Evolutionary conservation across 805 yeast species (phyloP), one percentile per base, ranked within the genome.

Genomic region (Nakazawaea anatomiae): DNA sequence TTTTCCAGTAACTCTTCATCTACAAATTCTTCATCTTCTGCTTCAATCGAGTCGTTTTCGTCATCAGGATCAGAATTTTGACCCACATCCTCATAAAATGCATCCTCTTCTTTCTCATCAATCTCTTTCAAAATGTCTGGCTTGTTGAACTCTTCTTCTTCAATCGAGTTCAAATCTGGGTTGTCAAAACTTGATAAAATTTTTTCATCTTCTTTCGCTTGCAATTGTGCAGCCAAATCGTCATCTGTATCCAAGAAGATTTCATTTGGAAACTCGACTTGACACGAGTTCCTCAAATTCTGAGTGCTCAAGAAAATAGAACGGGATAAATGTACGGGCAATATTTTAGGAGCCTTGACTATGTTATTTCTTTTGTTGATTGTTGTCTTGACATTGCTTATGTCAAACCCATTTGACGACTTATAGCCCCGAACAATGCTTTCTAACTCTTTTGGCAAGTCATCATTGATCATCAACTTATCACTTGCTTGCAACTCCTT

Each of bases 251-350:
- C 68, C 51, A 85, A 57, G n/a, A 70, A 58, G 57, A 80, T 58
- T 14, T 60, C 61, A 57, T 85, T 91, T 9, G 78, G 81, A 58
- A 87, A 85, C 7, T 70, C 63, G 5, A 89, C 89, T 48, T 80
- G 72, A 64, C 96, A 88, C 8, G 87, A 71, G 66, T 89, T 91
- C 58, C 96, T 77, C 7, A 83, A 74, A 1, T 87, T 79, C 14
- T 76, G 79, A 41, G 79, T 79, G 7, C 87, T 89, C 46, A 80
- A 75, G 61, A 77, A 90, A 41, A 86, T 76, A 0, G 97, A 91
- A 58, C 98, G 74, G 8, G 96, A 89, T 41, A 94, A 67, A 64
- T 92, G 98, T n/a, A 92, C 68, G 0, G 87, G 79, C 46, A 94
- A 72, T 6, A 88, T 69, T 50, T 77, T 74, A 0, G 99, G 97